Evolutionary conservation across 306 rosid species (phyloP).

Genomic region (Vicia villosa): DNA sequence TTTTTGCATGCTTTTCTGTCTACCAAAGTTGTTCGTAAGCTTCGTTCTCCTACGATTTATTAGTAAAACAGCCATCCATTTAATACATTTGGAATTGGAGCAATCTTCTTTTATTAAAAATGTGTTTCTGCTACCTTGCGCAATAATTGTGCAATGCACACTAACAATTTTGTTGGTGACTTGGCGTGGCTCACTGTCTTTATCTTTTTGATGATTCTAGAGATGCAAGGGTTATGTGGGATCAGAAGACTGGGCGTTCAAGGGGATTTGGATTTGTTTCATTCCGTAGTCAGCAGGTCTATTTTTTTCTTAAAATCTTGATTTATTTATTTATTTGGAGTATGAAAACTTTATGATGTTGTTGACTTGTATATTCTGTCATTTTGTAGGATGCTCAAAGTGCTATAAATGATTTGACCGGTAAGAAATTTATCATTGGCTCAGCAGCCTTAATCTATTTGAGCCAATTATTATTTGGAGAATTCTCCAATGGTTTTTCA

Average conservation of each 20-base stretch:
- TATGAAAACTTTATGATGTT: not conserved
- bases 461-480: not conserved
- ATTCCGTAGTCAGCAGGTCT: conserved; percentile 87
- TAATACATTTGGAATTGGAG: conserved; percentile 18
- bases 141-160: conserved; percentile 1
- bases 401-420: conserved; percentile 94
- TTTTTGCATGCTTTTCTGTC: conserved; percentile 95
- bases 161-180: conserved; percentile 9
- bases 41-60: conserved; percentile 39
- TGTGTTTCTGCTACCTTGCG: not conserved
- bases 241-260: conserved; percentile 96
- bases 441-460: conserved; percentile 19
- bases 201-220: conserved; percentile 48
- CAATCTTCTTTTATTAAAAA: not conserved
- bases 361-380: conserved; percentile 25
- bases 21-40: conserved; percentile 97
- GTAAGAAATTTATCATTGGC: conserved; percentile 50
- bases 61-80: not conserved
- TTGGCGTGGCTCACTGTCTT: conserved; percentile 8
- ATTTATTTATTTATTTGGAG: not conserved
- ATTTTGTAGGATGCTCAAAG: conserved; percentile 91
- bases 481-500: conserved; percentile 8
- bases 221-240: conserved; percentile 99
- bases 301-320: conserved; percentile 16
- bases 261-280: conserved; percentile 99